Evolutionary conservation across 257 asterid species (phyloP), one percentile per base, ranked within the genome.

Genomic region (Solanum pennellii): DNA sequence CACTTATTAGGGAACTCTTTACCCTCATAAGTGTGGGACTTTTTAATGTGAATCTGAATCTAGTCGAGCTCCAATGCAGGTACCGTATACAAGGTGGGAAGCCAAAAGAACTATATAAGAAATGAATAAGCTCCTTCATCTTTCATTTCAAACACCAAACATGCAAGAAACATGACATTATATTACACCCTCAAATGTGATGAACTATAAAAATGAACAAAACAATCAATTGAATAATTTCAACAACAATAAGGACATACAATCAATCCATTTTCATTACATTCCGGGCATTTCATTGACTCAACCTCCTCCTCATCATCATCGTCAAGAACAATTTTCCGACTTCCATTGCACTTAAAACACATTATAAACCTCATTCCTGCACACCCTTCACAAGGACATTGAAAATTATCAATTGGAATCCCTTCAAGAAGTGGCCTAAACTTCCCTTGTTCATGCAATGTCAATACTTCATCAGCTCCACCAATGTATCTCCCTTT

Each of bases 401-500:
- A 93, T 83, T 90, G 90, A 42, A 86, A 87, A 5, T 86, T 65
- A 76, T 93, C 94, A 39, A 89, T 65, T 0, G 97, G 94, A 39
- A 97, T 92, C 31, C 98, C 99, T 69, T 90, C 94, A 69, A 97
- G 85, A n/a, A 97, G 88, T 72, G 97, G 94, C 94, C 89, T 95
- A 62, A 97, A 90, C 89, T 75, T 93, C 39, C 98, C 99, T 65
- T 93, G 95, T 71, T 97, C 99, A 69, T 96, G 98, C 89, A 97
- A 88, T 56, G 90, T 88, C 90, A 92, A 45, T 8, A 95, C 99
- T 89, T 96, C 94, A 33, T 95, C 99, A 10, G 96, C 98, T 86
- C 99, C 99, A 6, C 99, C 99, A 37, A 97, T 90, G 92, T 95
- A 94, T 87, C 99, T 95, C 37, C 99, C 99, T 89, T 93, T 94